Base-by-base conservation (phyloP, 2,329 filamentous ascomycete species). In the Penicillium sp. region DNA sequence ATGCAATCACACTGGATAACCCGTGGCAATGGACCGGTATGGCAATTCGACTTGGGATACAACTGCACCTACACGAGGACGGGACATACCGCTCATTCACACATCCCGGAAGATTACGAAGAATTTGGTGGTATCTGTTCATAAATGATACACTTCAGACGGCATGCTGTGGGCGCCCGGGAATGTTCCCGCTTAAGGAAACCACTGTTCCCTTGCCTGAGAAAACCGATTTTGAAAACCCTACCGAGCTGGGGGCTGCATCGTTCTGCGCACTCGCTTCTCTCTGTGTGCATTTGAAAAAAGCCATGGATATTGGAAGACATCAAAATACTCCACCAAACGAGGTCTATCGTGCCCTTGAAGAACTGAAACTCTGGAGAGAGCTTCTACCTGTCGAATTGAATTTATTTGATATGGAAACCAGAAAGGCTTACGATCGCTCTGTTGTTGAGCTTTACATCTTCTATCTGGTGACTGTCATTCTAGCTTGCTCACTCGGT, bases 11-110 rank as follows among this genome's bases (percentile, higher is more conserved):
- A 11, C 34, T 57, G 10, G 52, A 57, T 21, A 55, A 48, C 11
- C 55, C 55, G 8, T 57, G 52, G 52, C 52, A 57, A 38, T 57
- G 55, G 55, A n/a, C 39, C 10, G 52, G 55, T 13, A 57, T 55
- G 55, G 55, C 40, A 38, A 55, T 55, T 10, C 43, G 55, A 39
- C 45, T 57, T 3, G 55, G 40, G 4, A 27, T 57, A 8, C 55
- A 57, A 14, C 24, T 57, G 14, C 55, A 55, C 9, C 14, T 55
- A 16, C 55, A 57, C 24, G 31, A 52, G 10, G 16, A 43, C 5
- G 53, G 46, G 29, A 21, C 55, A 21, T 55, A 57, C 29, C 14
- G 22, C 21, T 43, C 13, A 21, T 42, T 53, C 4, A 16, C 40
- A 13, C 14, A 55, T 21, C 47, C 54, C 16, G 49, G 40, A 31